phyloP scores from a whole-genome alignment of 768 basidiomycete species.

The Scleroderma citrinum region DNA sequence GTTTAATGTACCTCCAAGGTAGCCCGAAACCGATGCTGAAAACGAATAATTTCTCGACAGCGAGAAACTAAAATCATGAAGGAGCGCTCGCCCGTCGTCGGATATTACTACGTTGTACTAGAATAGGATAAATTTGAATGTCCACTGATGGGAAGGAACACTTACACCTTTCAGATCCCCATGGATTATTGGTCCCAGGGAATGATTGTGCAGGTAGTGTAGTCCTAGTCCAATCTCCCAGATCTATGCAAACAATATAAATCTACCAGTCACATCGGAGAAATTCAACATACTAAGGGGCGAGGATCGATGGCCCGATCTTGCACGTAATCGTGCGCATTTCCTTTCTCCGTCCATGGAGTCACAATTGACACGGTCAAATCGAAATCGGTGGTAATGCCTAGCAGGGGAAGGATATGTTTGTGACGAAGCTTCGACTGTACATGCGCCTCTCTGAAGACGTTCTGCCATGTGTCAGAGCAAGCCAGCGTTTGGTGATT shows the following conservation, averaged over 20 bases:
- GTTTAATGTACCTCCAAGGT: not conserved
- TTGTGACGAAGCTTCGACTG: constrained; percentile 10
- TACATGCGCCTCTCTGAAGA: not conserved
- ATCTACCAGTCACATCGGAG: not conserved
- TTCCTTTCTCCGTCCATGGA: not conserved
- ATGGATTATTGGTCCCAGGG: not conserved
- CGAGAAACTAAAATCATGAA: not conserved
- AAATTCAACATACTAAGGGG: not conserved
- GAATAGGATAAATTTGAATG: not conserved
- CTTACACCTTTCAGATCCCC: not conserved
- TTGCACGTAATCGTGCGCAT: not conserved
- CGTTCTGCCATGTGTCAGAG: not conserved
- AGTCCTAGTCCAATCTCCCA: not conserved
- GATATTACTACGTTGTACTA: not conserved
- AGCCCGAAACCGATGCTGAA: not conserved
- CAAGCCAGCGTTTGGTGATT: not conserved
- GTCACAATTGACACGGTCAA: not conserved
- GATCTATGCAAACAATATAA: not conserved
- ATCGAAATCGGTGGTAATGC: not conserved
- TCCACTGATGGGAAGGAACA: not conserved
- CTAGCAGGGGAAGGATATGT: constrained; percentile 14
- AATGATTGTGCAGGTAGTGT: not conserved
- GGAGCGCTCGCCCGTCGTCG: not conserved
- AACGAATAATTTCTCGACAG: not conserved
- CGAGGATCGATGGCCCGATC: not conserved